Percentiles rank a stretch among this genome's conserved stretches.
phyloP scores from a whole-genome alignment of 441 rosid genomes.

The Euphorbia neoarborescens region DNA sequence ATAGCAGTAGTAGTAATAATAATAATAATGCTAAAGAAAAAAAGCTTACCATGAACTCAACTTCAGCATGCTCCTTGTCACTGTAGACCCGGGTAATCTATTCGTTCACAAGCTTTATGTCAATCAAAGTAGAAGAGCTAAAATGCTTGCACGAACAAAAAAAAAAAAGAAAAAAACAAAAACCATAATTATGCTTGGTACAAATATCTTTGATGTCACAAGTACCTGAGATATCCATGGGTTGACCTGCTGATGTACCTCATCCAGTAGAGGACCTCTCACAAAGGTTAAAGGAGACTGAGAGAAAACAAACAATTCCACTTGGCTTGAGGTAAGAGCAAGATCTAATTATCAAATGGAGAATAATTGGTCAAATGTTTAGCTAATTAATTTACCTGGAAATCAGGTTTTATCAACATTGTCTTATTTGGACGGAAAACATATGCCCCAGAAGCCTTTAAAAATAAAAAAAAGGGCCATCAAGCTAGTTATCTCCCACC shows the following conservation, averaged over 20 bases:
- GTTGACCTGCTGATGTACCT: constrained; percentile 71
- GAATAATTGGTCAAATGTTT: constrained; percentile 12
- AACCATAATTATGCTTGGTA: too few relatives aligned
- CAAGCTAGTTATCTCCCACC: constrained; percentile 9
- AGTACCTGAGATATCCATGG: constrained; percentile 82
- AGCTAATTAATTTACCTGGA: constrained; percentile 49
- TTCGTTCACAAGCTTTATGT: constrained; percentile 16
- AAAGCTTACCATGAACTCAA: constrained; percentile 68
- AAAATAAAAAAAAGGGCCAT: constrained; percentile 8
- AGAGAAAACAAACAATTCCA: constrained; percentile 18
- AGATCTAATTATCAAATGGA: constrained; percentile 5
- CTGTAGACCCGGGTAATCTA: constrained; percentile 72
- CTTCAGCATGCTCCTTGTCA: constrained; percentile 81
- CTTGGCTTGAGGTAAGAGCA: constrained; percentile 9
- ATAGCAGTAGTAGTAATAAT: too few relatives aligned
- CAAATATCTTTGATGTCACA: constrained; percentile 11
- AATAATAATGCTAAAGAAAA: constrained; percentile 8
- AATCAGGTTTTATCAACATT: constrained; percentile 35
- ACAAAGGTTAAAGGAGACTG: constrained; percentile 62
- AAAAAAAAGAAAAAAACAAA: not conserved
- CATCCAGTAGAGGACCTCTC: constrained; percentile 66
- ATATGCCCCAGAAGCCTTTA: constrained; percentile 79
- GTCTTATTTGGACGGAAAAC: constrained; percentile 86
- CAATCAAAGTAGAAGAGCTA: constrained; percentile 15
- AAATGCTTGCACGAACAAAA: not conserved